Conservation (phyloP, 805 yeast genomes). For the Kodamaea leandrae region DNA sequence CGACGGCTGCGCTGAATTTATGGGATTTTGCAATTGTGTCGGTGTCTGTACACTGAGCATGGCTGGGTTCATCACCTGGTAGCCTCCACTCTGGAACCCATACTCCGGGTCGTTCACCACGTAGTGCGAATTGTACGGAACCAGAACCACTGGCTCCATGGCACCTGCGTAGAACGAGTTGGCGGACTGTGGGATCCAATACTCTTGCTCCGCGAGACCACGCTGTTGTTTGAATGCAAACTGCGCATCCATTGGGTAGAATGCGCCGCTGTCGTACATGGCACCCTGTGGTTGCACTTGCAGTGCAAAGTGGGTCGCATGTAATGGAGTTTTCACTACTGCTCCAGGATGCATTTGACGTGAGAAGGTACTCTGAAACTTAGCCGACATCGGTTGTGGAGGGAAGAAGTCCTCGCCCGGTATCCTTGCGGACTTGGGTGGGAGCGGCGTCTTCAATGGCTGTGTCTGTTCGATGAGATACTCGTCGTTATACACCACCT, state of each 20-base stretch:
- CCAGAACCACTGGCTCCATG: slow-evolving; percentile 11
- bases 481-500: slow-evolving; percentile 44
- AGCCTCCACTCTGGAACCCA: slow-evolving; percentile 9
- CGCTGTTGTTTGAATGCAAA: slow-evolving; percentile 7
- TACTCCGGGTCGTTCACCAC: slow-evolving; percentile 8
- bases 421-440: slow-evolving; percentile 12
- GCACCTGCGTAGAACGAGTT: slow-evolving; percentile 11
- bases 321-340: slow-evolving; percentile 10
- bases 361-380: slow-evolving; percentile 21
- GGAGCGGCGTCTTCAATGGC: slow-evolving; percentile 38
- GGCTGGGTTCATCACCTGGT: slow-evolving; percentile 17
- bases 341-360: slow-evolving; percentile 11
- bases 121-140: slow-evolving; percentile 12
- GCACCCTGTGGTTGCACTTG: slow-evolving; percentile 8
- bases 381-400: slow-evolving; percentile 24
- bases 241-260: slow-evolving; percentile 6
- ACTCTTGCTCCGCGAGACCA: slow-evolving; percentile 12
- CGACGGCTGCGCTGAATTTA: slow-evolving; percentile 15
- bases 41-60: slow-evolving; percentile 7
- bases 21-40: slow-evolving; percentile 8
- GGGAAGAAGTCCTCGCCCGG: slow-evolving; percentile 22
- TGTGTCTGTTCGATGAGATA: slow-evolving; percentile 51
- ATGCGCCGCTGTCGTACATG: slow-evolving; percentile 7
- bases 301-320: slow-evolving; percentile 6
- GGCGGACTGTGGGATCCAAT: slow-evolving; percentile 14